A percentile compares a stretch with the other conserved stretches of the same genome.
These are phyloP conservation scores for Calendula officinalis DNA, from an alignment of 129 eudicot genomes.

Conservation along the genomic window DNA sequence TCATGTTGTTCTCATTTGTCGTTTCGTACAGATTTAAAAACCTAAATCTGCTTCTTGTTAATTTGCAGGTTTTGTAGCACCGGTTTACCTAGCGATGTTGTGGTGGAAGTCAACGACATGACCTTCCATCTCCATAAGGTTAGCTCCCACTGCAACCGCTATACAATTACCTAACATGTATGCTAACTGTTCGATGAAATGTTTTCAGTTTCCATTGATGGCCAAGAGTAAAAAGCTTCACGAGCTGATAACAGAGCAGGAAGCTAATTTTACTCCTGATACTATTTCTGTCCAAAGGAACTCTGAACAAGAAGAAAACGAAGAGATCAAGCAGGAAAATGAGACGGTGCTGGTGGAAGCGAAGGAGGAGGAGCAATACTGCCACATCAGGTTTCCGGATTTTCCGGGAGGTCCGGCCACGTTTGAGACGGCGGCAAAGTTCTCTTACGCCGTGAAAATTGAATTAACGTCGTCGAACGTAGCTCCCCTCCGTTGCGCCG, in stretches of 20 bases:
- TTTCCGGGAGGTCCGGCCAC: conserved; percentile 93
- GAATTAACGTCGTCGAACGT: conserved; percentile 67
- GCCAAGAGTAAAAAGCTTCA: conserved; percentile 84
- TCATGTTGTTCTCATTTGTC: not conserved
- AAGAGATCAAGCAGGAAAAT: conserved; percentile 39
- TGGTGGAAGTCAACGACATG: conserved; percentile 80
- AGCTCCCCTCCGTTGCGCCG: conserved; percentile 90
- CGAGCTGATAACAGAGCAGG: conserved; percentile 72
- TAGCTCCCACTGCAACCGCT: conserved; percentile 10
- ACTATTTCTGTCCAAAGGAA: conserved; percentile 16
- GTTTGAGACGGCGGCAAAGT: conserved; percentile 87
- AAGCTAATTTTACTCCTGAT: conserved; percentile 33
- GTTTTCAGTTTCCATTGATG: conserved; percentile 83
- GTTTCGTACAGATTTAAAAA: not conserved
- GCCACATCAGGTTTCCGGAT: conserved; percentile 53
- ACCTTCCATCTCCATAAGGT: conserved; percentile 97
- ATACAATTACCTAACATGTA: not conserved
- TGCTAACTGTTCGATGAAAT: conserved; percentile 11
- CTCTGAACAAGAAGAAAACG: conserved; percentile 26
- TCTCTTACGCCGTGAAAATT: conserved; percentile 78
- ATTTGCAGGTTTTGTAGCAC: conserved; percentile 84
- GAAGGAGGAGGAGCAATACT: conserved; percentile 23
- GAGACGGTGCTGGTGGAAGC: not conserved
- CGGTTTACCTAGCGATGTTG: conserved; percentile 80
- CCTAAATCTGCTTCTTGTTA: conserved; percentile 1